Evolutionary conservation across 1,284 basidiomycete genomes (phyloP).

Genomic region (Austroboletus novae-zelandiae): DNA sequence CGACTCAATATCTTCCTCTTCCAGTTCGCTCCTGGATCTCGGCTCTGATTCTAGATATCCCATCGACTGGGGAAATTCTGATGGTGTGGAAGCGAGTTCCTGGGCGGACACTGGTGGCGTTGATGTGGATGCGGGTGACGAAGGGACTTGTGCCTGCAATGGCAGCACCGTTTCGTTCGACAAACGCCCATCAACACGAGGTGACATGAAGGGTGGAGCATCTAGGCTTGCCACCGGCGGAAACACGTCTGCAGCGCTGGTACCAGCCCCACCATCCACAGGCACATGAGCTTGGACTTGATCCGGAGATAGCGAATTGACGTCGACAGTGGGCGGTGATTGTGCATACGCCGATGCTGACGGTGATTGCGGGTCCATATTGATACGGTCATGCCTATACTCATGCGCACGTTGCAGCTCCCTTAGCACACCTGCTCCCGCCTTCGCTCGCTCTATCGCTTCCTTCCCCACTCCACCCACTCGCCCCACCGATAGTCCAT

Average conservation of each 20-base stretch:
- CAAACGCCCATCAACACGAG: conserved; percentile 27
- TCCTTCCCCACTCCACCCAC: conserved; percentile 59
- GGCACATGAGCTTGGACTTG: conserved; percentile 46
- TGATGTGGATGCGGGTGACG: conserved; percentile 10
- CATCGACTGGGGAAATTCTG: background rate
- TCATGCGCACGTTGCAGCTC: conserved; percentile 24
- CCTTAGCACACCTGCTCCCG: conserved; percentile 22
- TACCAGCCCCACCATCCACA: conserved; percentile 35
- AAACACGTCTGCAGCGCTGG: conserved; percentile 11
- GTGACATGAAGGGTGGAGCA: conserved; percentile 20
- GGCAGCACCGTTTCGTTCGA: conserved; percentile 13
- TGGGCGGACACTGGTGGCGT: conserved; percentile 16
- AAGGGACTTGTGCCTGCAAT: conserved; percentile 12
- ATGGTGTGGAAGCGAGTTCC: conserved; percentile 12
- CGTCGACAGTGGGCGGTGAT: conserved; percentile 14
- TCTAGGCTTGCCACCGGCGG: conserved; percentile 16
- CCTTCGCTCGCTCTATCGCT: conserved; percentile 26
- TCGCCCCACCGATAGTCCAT: conserved; percentile 47
- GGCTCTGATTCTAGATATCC: conserved; percentile 1
- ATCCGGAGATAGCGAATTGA: conserved; percentile 29
- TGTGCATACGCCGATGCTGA: conserved; percentile 12
- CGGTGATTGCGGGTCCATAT: conserved; percentile 29
- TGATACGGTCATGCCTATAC: conserved; percentile 15
- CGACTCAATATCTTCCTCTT: conserved; percentile 13
- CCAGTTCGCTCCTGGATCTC: conserved; percentile 4